Percentiles rank a stretch among this genome's conserved stretches.
Conservation (phyloP, 352 stramenopile genomes). For the Phytophthora brassicae region DNA sequence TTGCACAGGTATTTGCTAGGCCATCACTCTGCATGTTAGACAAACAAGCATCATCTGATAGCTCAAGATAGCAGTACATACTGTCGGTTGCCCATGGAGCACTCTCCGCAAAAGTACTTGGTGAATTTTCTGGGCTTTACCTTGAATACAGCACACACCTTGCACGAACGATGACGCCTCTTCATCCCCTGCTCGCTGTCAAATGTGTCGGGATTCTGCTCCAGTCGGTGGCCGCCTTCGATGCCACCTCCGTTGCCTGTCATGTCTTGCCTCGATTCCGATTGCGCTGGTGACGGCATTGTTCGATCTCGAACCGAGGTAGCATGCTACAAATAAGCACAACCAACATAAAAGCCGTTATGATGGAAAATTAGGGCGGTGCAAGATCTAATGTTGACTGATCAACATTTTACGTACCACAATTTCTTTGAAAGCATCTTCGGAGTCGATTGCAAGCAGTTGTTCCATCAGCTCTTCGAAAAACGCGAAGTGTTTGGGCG, state of each 20-base stretch:
- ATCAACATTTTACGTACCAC: slow-evolving; percentile 3
- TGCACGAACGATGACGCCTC: no score
- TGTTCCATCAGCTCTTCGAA: slow-evolving; percentile 8
- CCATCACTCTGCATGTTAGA: not conserved
- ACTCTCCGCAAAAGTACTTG: slow-evolving; percentile 2
- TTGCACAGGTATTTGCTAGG: slow-evolving; percentile 1
- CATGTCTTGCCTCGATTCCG: not conserved
- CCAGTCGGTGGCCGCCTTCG: not conserved
- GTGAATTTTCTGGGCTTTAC: not conserved
- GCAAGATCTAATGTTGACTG: not conserved
- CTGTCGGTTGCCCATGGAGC: not conserved
- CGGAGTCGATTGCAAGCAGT: not conserved
- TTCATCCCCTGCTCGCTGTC: not conserved
- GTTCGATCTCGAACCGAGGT: not conserved
- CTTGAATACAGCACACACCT: not conserved
- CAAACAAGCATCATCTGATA: not conserved
- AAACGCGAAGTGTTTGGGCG: slow-evolving; percentile 6
- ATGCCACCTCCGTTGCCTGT: not conserved
- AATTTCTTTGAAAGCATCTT: not conserved
- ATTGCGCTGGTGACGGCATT: not conserved
- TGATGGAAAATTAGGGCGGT: not conserved
- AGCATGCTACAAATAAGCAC: not conserved
- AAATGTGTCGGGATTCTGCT: not conserved
- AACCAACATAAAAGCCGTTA: not conserved
- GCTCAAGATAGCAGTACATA: not conserved